Evolutionary conservation across 2,329 filamentous ascomycete genomes (phyloP).

Genomic region (Cytospora chrysosperma): DNA sequence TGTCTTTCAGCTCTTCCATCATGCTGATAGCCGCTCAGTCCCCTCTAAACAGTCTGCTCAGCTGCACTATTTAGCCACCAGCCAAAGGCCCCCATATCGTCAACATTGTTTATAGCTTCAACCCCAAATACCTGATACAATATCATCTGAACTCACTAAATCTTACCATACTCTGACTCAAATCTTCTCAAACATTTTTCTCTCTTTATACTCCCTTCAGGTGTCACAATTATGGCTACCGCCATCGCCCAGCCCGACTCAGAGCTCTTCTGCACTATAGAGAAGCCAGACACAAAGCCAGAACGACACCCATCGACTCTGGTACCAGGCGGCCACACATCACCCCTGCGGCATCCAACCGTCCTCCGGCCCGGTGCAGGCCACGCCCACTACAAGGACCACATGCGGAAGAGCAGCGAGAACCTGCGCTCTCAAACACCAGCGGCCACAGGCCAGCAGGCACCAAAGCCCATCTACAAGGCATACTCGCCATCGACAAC

Average conservation of each 20-base stretch:
- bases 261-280: conserved; percentile 12
- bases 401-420: neutral
- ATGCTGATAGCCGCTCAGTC: neutral
- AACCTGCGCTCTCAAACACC: conserved; percentile 8
- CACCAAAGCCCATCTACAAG: conserved; percentile 17
- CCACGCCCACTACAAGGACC: neutral
- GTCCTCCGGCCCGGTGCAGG: conserved; percentile 21
- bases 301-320: conserved; percentile 21
- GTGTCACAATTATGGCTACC: conserved; percentile 2
- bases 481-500: conserved; percentile 19
- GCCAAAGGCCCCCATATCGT: neutral
- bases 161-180: neutral
- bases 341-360: conserved; percentile 18
- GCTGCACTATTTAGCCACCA: neutral
- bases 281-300: conserved; percentile 2
- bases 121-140: neutral
- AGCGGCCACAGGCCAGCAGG: neutral
- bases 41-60: neutral
- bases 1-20: conserved; percentile 2
- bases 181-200: neutral
- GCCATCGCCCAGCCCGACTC: conserved; percentile 6
- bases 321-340: conserved; percentile 21
- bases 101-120: neutral
- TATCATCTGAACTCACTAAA: neutral
- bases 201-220: neutral